Evolutionary conservation across 2,329 filamentous ascomycete species (phyloP), one percentile per base, ranked within the genome.

Genomic region (Paramyrothecium roridum): DNA sequence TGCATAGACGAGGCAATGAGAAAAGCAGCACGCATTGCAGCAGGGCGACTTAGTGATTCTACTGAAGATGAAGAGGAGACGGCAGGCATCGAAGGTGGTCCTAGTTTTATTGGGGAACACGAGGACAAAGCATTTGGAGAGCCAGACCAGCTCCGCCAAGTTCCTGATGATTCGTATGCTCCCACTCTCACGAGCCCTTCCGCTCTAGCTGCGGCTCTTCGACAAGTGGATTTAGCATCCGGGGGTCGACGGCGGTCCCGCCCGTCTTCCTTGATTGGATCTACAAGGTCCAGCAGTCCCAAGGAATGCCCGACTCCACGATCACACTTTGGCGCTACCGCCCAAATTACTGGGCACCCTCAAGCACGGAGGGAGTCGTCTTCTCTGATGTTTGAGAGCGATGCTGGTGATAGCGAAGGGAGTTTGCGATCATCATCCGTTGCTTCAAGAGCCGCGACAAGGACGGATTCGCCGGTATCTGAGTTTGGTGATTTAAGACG

Each of bases 1-100:
- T 99, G 95, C 69, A 96, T 99, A 52, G 88, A 96, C 57, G 92
- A 91, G 58, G 95, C 95, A 10, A 83, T 98, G 73, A 85, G 84
- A 61, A 97, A 98, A 72, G 93, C 95, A 53, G 90, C 90, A 54
- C 88, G 88, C 51, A 93, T 97, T 62, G 91, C 91, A 48, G 87
- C 90, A 47, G 93, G 93, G 12, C 86, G 93, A 52, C 76, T 96
- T 17, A 93, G 89, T 60, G 92, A 96, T 66, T 93, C 91, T 2
- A 78, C 82, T 23, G 84, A 84, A 48, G 81, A 81, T 8, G 83
- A 85, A 50, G 84, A 83, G 17, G 78, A 81, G 19, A 72, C 75
- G 10, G 69, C 57, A 58, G 6, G 59, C 37, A 43, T 13, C 4
- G 26, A 50, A 30, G 22, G 46, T 48, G 20, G 74, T 20, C 16